phyloP scores from a whole-genome alignment of 2,329 filamentous ascomycete genomes.

The Alternaria angustiovoidea region DNA sequence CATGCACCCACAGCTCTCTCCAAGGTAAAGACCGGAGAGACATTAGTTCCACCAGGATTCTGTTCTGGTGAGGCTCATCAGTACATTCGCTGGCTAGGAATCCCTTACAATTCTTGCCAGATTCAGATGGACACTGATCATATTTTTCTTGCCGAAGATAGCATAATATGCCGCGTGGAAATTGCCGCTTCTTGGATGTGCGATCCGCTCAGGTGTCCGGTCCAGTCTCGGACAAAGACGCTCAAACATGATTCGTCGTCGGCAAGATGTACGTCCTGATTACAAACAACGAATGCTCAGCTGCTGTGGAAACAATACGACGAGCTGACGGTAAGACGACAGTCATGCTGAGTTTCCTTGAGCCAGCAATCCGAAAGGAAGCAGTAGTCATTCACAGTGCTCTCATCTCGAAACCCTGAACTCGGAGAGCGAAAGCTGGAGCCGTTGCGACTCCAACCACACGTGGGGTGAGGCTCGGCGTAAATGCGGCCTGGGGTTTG shows the following conservation, averaged over 20 bases:
- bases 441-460: conserved; percentile 1
- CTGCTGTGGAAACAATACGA: background rate
- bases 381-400: background rate
- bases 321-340: background rate
- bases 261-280: background rate
- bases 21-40: too few species aligned
- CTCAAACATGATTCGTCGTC: background rate
- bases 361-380: background rate
- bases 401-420: background rate
- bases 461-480: conserved; percentile 16
- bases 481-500: conserved; percentile 13
- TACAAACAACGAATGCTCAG: conserved; percentile 3
- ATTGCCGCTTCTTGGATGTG: background rate
- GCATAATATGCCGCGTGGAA: background rate
- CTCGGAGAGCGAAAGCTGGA: background rate
- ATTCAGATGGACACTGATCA: background rate
- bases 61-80: background rate
- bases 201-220: background rate
- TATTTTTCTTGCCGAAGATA: background rate
- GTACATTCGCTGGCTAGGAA: background rate
- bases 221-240: conserved; percentile 1
- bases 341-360: background rate
- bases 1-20: background rate
- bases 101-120: background rate
- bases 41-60: background rate